These are phyloP conservation scores for Rhizoctonia solani DNA, from an alignment of 1,284 basidiomycete species.

Conservation along the genomic window DNA sequence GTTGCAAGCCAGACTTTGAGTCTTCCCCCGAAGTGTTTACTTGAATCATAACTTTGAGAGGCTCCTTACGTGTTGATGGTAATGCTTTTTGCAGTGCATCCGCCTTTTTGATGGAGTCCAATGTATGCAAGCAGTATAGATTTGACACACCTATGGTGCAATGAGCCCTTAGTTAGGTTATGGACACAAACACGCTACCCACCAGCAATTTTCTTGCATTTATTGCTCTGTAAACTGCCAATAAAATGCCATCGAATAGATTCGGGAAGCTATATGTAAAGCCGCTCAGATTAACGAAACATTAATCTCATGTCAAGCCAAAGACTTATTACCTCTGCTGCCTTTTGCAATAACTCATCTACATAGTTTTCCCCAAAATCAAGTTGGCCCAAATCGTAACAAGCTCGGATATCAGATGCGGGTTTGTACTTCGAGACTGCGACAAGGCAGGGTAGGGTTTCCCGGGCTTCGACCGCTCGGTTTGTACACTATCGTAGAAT, in stretches of 20 bases:
- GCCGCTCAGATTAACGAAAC: slow-evolving; percentile 17
- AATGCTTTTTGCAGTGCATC: slow-evolving; percentile 81
- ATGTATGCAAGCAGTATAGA: slow-evolving; percentile 85
- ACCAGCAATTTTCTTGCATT: slow-evolving; percentile 90
- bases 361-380: slow-evolving; percentile 99
- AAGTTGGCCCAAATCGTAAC: slow-evolving; percentile 76
- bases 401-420: slow-evolving; percentile 80
- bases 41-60: slow-evolving; percentile 83
- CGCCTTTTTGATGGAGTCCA: slow-evolving; percentile 87
- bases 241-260: slow-evolving; percentile 98
- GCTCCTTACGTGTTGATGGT: slow-evolving; percentile 53
- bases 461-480: neutral
- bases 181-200: slow-evolving; percentile 42
- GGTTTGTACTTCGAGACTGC: slow-evolving; percentile 97
- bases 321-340: slow-evolving; percentile 58
- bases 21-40: slow-evolving; percentile 94
- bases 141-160: slow-evolving; percentile 80
- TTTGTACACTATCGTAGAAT: neutral
- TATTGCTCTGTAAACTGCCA: slow-evolving; percentile 93
- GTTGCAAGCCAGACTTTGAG: slow-evolving; percentile 82
- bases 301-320: slow-evolving; percentile 18
- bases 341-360: slow-evolving; percentile 92
- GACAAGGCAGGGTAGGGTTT: slow-evolving; percentile 61
- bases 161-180: neutral
- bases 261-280: slow-evolving; percentile 68